Conservation (phyloP, 2,329 filamentous ascomycete species). For the Trichoderma sp. region DNA sequence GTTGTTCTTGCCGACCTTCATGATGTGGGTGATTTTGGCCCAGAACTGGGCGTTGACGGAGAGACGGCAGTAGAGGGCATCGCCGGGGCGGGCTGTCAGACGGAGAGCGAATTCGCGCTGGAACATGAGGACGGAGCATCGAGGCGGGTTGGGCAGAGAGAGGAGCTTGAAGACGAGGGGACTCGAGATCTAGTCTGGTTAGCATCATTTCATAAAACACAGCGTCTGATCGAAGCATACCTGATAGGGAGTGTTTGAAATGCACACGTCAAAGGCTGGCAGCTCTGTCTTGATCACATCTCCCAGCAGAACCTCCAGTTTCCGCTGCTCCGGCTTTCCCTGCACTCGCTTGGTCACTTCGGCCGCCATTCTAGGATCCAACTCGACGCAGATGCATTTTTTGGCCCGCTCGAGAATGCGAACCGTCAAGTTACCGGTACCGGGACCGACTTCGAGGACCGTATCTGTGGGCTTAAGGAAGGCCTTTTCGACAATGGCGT, state of each 20-base stretch:
- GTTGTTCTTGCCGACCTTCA: conserved; percentile 96
- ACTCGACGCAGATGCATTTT: conserved; percentile 79
- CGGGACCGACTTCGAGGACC: conserved; percentile 90
- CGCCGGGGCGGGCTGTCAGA: conserved; percentile 82
- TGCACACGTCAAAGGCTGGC: conserved; percentile 77
- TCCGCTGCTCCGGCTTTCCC: conserved; percentile 79
- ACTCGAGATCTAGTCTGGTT: conserved; percentile 69
- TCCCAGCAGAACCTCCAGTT: conserved; percentile 83
- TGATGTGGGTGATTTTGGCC: conserved; percentile 66
- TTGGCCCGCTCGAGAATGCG: conserved; percentile 86
- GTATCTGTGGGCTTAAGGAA: conserved; percentile 86
- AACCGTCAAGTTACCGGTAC: conserved; percentile 86
- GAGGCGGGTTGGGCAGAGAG: conserved; percentile 75
- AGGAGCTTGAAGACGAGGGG: conserved; percentile 91
- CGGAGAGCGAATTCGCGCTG: conserved; percentile 93
- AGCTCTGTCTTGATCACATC: conserved; percentile 84
- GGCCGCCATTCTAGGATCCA: conserved; percentile 95
- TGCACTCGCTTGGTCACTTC: conserved; percentile 94
- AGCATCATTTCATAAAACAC: no score
- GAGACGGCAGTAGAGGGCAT: conserved; percentile 86
- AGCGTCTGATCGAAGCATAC: conserved; percentile 36
- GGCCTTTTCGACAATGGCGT: conserved; percentile 72
- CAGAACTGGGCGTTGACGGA: conserved; percentile 93
- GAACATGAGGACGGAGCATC: conserved; percentile 90
- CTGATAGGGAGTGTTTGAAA: conserved; percentile 67